Evolutionary conservation across 1,284 basidiomycete species (phyloP).

Genomic region (Irpex sp.): DNA sequence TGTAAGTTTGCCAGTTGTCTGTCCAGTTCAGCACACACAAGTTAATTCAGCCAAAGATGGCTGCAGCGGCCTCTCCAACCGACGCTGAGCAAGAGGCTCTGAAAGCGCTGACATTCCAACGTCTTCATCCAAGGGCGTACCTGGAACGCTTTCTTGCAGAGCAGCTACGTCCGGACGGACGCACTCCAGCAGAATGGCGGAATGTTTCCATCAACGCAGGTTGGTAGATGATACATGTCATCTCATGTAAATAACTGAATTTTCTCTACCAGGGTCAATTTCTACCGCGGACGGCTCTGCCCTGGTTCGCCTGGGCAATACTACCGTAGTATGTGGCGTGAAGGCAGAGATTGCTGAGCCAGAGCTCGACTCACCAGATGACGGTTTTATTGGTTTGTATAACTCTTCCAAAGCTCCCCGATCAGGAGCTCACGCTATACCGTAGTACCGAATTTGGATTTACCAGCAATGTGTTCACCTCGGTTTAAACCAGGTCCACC

Average conservation of each 20-base stretch:
- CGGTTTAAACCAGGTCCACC: conserved; percentile 95
- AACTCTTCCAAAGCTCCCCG: neutral
- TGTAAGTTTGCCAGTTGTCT: neutral
- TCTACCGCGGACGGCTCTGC: conserved; percentile 89
- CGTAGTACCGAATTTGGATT: conserved; percentile 82
- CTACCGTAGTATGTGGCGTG: conserved; percentile 89
- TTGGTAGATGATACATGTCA: conserved; percentile 33
- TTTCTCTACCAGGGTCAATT: conserved; percentile 63
- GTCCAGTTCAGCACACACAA: neutral
- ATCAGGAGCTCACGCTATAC: neutral
- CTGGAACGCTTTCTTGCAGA: conserved; percentile 76
- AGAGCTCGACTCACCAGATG: conserved; percentile 66
- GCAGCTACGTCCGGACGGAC: conserved; percentile 72
- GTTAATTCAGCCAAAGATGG: neutral
- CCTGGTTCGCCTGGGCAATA: conserved; percentile 85
- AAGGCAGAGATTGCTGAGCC: conserved; percentile 95
- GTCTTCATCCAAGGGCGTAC: conserved; percentile 79
- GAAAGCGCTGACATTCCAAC: conserved; percentile 48
- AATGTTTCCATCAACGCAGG: conserved; percentile 72
- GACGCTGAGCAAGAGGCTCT: neutral
- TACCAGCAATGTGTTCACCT: conserved; percentile 89
- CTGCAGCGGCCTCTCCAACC: neutral
- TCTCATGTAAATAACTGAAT: neutral
- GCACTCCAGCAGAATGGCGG: conserved; percentile 60
- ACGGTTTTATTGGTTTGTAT: conserved; percentile 75